Conservation (phyloP, 768 basidiomycete species). For the Russula sp. region DNA sequence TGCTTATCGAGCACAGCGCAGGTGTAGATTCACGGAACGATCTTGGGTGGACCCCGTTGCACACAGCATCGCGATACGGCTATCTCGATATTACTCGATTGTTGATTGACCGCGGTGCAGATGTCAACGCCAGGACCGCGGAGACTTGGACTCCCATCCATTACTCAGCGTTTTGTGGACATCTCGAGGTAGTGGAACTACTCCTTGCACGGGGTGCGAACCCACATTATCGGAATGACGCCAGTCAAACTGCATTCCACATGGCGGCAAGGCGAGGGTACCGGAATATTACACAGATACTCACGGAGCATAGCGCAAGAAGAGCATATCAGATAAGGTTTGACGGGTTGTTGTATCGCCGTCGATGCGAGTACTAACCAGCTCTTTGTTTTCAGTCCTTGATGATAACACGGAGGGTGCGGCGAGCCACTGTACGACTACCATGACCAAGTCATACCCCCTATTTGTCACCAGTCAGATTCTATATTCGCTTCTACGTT, state of each 20-base stretch:
- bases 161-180: neutral
- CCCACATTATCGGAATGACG: neutral
- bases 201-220: neutral
- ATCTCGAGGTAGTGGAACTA: neutral
- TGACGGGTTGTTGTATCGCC: neutral
- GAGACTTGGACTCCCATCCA: neutral
- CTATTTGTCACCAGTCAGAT: no score
- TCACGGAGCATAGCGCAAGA: neutral
- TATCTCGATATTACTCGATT: neutral
- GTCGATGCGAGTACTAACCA: no score
- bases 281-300: neutral
- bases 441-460: no score
- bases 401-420: no score
- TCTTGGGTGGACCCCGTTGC: neutral
- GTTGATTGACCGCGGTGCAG: neutral
- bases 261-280: neutral
- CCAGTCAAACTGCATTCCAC: neutral
- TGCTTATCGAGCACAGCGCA: neutral
- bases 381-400: no score
- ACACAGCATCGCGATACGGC: neutral
- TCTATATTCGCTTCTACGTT: no score
- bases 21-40: neutral
- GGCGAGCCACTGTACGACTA: no score
- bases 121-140: neutral
- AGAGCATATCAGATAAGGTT: neutral